Evolutionary conservation across 495 filamentous ascomycete species (phyloP).

Genomic region (Chaetomium cochliodes): DNA sequence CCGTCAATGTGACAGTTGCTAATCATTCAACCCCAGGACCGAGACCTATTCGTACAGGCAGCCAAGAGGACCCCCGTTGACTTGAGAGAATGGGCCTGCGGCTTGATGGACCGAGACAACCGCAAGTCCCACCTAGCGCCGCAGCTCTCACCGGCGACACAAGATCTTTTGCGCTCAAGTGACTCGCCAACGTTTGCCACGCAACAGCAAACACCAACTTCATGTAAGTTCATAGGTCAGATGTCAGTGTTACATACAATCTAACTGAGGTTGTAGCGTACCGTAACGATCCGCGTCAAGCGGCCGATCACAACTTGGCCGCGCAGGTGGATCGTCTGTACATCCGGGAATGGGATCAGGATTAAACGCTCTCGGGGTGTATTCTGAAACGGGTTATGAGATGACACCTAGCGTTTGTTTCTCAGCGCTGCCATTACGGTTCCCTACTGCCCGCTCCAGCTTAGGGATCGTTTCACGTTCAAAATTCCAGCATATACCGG

Average conservation of each 20-base stretch:
- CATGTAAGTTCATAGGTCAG: conserved; percentile 65
- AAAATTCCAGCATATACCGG: conserved; percentile 16
- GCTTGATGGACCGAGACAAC: conserved; percentile 86
- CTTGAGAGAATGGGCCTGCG: conserved; percentile 82
- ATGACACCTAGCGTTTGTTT: not conserved
- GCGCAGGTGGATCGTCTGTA: conserved; percentile 44
- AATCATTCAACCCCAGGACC: conserved; percentile 56
- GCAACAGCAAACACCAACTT: conserved; percentile 57
- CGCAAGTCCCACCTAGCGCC: conserved; percentile 86
- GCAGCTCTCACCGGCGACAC: conserved; percentile 57
- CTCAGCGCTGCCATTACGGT: not conserved
- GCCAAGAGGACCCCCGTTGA: conserved; percentile 93
- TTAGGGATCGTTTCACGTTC: not conserved
- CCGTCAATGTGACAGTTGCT: conserved; percentile 22
- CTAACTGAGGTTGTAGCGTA: conserved; percentile 41
- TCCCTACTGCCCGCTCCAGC: not conserved
- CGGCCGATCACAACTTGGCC: conserved; percentile 42
- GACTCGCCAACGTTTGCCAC: conserved; percentile 50
- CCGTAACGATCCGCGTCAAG: conserved; percentile 47
- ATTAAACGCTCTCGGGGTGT: conserved; percentile 42
- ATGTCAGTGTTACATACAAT: conserved; percentile 42
- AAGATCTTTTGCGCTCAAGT: conserved; percentile 55
- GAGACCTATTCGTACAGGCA: conserved; percentile 88
- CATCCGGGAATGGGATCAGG: conserved; percentile 54
- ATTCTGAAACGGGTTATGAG: too few species aligned